Evolutionary conservation across 495 filamentous ascomycete genomes (phyloP).

Genomic region (Xylaria sp.): DNA sequence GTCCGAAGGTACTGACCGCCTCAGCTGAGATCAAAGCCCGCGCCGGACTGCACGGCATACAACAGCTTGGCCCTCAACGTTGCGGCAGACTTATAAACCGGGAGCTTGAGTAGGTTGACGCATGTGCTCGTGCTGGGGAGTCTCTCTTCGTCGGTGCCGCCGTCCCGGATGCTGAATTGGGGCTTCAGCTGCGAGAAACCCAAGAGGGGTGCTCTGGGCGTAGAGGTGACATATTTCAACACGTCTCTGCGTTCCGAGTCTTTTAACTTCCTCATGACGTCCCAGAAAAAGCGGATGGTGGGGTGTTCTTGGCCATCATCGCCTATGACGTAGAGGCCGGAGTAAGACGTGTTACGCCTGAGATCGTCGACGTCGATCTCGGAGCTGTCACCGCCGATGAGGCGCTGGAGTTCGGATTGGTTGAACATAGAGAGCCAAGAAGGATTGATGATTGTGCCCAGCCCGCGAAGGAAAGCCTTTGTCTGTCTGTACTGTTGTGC

Average conservation of each 20-base stretch:
- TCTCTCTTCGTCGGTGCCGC: constrained; percentile 76
- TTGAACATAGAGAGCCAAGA: constrained; percentile 99
- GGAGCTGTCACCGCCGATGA: constrained; percentile 84
- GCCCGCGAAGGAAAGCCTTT: constrained; percentile 82
- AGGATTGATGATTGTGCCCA: constrained; percentile 87
- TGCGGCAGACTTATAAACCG: constrained; percentile 71
- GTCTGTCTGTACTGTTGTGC: constrained; percentile 80
- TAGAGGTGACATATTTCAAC: constrained; percentile 94
- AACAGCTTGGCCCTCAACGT: constrained; percentile 78
- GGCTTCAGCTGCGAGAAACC: constrained; percentile 89
- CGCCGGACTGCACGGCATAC: constrained; percentile 89
- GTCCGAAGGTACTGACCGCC: neutral
- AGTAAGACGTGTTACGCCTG: constrained; percentile 84
- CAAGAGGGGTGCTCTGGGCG: constrained; percentile 87
- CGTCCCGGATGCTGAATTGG: constrained; percentile 88
- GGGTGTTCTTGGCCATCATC: constrained; percentile 87
- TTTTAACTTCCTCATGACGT: constrained; percentile 77
- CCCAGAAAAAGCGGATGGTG: constrained; percentile 87
- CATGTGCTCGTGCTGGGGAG: constrained; percentile 96
- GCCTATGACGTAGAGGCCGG: constrained; percentile 85
- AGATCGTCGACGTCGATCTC: constrained; percentile 90
- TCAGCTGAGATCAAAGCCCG: constrained; percentile 92
- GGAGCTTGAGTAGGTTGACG: constrained; percentile 93
- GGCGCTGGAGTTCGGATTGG: constrained; percentile 88
- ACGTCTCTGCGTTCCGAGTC: constrained; percentile 83